A percentile compares a stretch with the other conserved stretches of the same genome.
These are phyloP conservation scores for Torrubiella hemipterigena DNA, from an alignment of 2,329 filamentous ascomycete species.

Conservation along the genomic window DNA sequence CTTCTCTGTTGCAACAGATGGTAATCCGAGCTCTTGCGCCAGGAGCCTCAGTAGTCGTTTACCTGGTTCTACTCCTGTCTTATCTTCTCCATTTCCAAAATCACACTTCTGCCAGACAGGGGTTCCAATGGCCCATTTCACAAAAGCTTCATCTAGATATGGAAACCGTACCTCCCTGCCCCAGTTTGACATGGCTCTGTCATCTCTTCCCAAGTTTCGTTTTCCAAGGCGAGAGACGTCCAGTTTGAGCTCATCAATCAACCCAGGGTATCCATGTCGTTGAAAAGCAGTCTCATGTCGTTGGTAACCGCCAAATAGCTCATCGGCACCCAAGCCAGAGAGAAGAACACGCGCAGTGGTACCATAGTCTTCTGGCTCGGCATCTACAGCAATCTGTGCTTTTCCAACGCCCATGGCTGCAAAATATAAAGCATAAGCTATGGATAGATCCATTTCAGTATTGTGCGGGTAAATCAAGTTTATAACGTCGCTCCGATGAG, in stretches of 20 bases:
- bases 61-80: constrained; percentile 50
- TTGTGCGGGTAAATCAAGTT: constrained; percentile 83
- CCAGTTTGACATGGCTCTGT: constrained; percentile 83
- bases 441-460: constrained; percentile 97
- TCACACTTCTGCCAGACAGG: constrained; percentile 83
- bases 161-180: constrained; percentile 82
- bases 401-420: constrained; percentile 62
- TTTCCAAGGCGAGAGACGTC: constrained; percentile 80
- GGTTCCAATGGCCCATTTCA: constrained; percentile 63
- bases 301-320: constrained; percentile 88
- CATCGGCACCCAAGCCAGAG: constrained; percentile 88
- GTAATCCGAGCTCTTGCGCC: constrained; percentile 63
- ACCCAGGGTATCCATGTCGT: constrained; percentile 53
- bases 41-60: constrained; percentile 74
- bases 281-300: constrained; percentile 70
- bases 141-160: constrained; percentile 75
- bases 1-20: constrained; percentile 66
- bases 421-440: constrained; percentile 89
- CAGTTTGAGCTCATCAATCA: constrained; percentile 72
- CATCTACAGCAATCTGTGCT: constrained; percentile 19
- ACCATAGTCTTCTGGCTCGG: constrained; percentile 34
- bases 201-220: constrained; percentile 89
- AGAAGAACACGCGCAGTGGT: constrained; percentile 73
- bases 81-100: constrained; percentile 44
- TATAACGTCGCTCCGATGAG: constrained; percentile 58